These are phyloP conservation scores for Solanum pimpinellifolium DNA, from an alignment of 257 asterid species.

Conservation along the genomic window DNA sequence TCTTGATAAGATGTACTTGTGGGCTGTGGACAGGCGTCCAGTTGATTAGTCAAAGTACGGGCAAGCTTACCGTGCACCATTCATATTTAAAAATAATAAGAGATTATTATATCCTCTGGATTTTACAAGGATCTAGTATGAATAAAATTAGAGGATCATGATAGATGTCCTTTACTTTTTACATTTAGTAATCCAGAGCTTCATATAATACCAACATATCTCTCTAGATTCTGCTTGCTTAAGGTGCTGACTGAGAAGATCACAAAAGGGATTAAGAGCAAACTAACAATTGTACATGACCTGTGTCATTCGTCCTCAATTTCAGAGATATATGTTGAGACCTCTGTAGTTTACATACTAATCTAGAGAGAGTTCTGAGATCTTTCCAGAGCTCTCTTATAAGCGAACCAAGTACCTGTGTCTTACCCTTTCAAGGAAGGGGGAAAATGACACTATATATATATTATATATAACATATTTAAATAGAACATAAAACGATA, in stretches of 20 bases:
- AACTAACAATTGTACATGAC: neutral
- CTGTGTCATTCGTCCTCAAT: neutral
- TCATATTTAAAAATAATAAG: neutral
- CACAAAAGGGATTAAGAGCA: neutral
- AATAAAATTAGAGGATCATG: neutral
- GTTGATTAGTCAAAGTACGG: neutral
- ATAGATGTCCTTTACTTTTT: neutral
- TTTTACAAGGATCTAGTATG: neutral
- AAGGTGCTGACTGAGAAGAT: neutral
- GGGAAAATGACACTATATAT: neutral
- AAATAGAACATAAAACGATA: neutral
- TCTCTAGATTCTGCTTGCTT: neutral
- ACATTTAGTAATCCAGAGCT: neutral
- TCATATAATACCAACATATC: neutral
- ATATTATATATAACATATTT: neutral
- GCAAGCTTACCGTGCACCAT: neutral
- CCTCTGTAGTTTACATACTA: neutral
- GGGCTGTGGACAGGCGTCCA: neutral
- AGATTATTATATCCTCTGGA: neutral
- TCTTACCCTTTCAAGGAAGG: neutral
- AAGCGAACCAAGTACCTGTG: neutral
- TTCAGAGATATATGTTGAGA: neutral
- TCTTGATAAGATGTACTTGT: neutral
- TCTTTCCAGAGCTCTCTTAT: neutral
- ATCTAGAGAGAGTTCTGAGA: neutral